Percentiles rank a stretch among this genome's conserved stretches.
phyloP scores from a whole-genome alignment of 1,139 yeast species.

The Suhomyces yuchorum region DNA sequence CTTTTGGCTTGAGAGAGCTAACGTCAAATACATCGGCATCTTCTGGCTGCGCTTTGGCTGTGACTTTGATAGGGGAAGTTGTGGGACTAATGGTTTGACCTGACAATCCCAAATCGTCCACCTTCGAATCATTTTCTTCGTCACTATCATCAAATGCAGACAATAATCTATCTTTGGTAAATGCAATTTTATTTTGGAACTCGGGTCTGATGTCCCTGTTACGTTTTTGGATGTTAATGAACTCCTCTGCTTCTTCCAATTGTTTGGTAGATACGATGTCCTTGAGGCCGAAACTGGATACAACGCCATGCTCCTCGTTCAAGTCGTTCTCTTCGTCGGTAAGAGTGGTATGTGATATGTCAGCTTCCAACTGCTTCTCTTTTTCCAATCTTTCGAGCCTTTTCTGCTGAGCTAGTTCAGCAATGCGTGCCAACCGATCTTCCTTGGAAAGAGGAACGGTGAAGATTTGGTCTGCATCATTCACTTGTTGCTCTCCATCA shows the following conservation, averaged over 20 bases:
- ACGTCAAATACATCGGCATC: slow-evolving; percentile 23
- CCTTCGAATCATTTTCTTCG: slow-evolving; percentile 21
- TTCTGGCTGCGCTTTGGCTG: background rate
- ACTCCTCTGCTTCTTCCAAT: slow-evolving; percentile 37
- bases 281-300: slow-evolving; percentile 19
- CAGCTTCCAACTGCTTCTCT: slow-evolving; percentile 33
- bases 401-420: slow-evolving; percentile 27
- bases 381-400: slow-evolving; percentile 24
- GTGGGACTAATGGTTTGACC: slow-evolving; percentile 29
- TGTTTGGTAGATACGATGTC: slow-evolving; percentile 28
- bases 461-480: background rate
- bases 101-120: slow-evolving; percentile 14
- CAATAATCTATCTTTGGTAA: slow-evolving; percentile 38
- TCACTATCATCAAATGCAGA: slow-evolving; percentile 38
- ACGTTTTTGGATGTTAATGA: slow-evolving; percentile 41
- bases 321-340: slow-evolving; percentile 48
- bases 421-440: slow-evolving; percentile 27
- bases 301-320: slow-evolving; percentile 25
- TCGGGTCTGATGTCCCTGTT: slow-evolving; percentile 36
- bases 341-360: slow-evolving; percentile 36
- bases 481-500: background rate
- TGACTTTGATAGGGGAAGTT: slow-evolving; percentile 37
- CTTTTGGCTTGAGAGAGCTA: slow-evolving; percentile 17
- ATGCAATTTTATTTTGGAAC: slow-evolving; percentile 31
- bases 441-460: slow-evolving; percentile 19